Base-by-base conservation (phyloP, 1,284 basidiomycete species). In the Cryptococcus sp. region DNA sequence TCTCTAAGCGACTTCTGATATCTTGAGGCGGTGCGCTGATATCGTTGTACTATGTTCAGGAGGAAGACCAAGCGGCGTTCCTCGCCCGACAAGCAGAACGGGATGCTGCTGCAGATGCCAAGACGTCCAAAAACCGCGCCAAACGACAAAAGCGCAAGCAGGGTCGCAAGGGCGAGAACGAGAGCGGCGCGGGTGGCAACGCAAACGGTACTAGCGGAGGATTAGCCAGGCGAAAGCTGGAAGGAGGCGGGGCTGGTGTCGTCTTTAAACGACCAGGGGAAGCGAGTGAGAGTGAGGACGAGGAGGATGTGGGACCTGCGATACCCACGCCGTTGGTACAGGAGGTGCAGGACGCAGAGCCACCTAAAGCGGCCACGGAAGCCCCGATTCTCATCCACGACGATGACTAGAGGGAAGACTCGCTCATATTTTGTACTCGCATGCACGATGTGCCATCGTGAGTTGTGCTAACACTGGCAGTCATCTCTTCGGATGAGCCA, bases 51-150 rank as follows among this genome's bases (percentile, higher is more conserved):
- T 27, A 11, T 54, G 6, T 50, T 3, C 64, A 93, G 90, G 87
- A 90, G 78, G 75, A 80, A 8, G 84, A 86, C 49, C 80, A 78
- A 50, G 81, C 80, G 1, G 90, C 87, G 53, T 92, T 91, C 68
- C 84, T 87, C 65, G 81, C 79, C 35, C 86, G 86, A 63, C 85
- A 87, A 70, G 81, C 81, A 40, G 86, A 86, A 60, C 81, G 85
- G 53, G 86, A 89, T 58, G 84, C 84, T 25, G 77, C 80, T 11
- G 85, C 89, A 1, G 87, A 94, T 48, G 86, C 88, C 3, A 95
- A 93, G 81, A 95, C 93, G 0, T 87, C 90, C 15, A 96, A 93
- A 80, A 96, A 96, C 74, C 84, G 93, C 17, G 88, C 90, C 11
- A 94, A 90, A 75, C 81, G 93, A 50, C 88, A 88, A 77, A 94